Conservation (phyloP, 331 rosid genomes). For the Cydonia oblonga region DNA sequence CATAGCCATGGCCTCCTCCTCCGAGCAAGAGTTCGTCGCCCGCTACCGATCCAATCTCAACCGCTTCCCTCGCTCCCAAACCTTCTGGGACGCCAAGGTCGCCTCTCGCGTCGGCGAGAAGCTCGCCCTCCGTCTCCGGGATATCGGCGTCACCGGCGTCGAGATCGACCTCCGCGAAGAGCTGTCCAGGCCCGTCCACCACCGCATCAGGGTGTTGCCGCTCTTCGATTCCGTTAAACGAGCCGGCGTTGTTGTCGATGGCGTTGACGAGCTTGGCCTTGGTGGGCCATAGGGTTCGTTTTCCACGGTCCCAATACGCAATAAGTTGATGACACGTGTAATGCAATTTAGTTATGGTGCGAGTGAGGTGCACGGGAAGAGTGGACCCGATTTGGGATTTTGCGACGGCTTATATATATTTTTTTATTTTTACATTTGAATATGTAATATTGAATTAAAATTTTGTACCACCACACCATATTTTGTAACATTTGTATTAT, state of each 20-base stretch:
- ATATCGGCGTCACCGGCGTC: neutral
- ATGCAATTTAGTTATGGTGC: neutral
- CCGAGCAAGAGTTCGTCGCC: slow-evolving; percentile 52
- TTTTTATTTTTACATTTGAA: too few relatives aligned
- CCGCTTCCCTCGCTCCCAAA: slow-evolving; percentile 48
- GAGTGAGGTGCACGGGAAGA: neutral
- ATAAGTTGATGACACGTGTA: neutral
- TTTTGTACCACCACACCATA: too few relatives aligned
- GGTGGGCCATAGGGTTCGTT: neutral
- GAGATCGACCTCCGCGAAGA: slow-evolving; percentile 1
- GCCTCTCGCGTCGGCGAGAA: slow-evolving; percentile 37
- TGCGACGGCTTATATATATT: neutral
- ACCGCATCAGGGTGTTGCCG: neutral
- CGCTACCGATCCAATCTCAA: slow-evolving; percentile 38
- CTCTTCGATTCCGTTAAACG: slow-evolving; percentile 3
- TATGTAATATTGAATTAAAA: too few relatives aligned
- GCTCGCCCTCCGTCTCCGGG: slow-evolving; percentile 5
- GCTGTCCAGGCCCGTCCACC: slow-evolving; percentile 5
- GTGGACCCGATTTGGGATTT: neutral
- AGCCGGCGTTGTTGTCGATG: neutral
- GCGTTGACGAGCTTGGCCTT: neutral
- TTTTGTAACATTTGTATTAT: too few relatives aligned
- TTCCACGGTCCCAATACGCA: neutral
- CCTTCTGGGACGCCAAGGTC: slow-evolving; percentile 44
- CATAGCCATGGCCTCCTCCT: slow-evolving; percentile 65